A percentile compares a stretch with the other conserved stretches of the same genome.
Evolutionary conservation across 2,329 filamentous ascomycete genomes (phyloP).

Genomic region (Microsporum audouinii): DNA sequence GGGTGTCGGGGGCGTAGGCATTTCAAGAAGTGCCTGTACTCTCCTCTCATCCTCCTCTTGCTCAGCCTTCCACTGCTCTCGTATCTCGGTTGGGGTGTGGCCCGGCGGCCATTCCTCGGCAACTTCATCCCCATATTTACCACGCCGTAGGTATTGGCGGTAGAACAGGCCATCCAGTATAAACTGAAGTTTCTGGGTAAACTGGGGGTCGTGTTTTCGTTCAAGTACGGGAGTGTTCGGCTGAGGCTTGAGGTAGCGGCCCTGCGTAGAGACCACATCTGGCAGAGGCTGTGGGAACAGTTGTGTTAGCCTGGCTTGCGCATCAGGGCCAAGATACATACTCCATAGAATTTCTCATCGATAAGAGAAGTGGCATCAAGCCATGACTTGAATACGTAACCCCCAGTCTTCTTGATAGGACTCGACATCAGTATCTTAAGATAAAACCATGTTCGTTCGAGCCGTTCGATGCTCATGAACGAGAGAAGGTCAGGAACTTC

Average conservation of each 20-base stretch:
- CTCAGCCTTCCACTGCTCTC: slow-evolving; percentile 4
- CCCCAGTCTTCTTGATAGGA: neutral
- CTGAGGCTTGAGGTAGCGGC: neutral
- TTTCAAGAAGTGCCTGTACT: slow-evolving; percentile 2
- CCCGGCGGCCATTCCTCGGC: slow-evolving; percentile 4
- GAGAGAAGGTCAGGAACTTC: too few relatives aligned
- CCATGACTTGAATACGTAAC: slow-evolving; percentile 1
- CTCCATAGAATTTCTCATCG: slow-evolving; percentile 6
- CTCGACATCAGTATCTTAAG: too few relatives aligned
- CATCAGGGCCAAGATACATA: neutral
- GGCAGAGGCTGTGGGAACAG: slow-evolving; percentile 3
- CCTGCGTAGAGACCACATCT: slow-evolving; percentile 7
- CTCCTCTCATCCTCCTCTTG: slow-evolving; percentile 1
- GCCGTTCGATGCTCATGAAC: too few relatives aligned
- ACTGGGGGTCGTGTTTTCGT: slow-evolving; percentile 1
- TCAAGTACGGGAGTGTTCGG: slow-evolving; percentile 2
- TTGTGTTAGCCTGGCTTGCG: neutral
- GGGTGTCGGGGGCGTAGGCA: neutral
- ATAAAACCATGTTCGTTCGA: too few relatives aligned
- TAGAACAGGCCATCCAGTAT: slow-evolving; percentile 1
- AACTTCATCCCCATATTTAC: slow-evolving; percentile 4
- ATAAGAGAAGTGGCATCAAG: slow-evolving; percentile 6
- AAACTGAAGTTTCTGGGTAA: slow-evolving; percentile 5
- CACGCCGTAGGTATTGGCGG: slow-evolving; percentile 1
- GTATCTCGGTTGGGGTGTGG: slow-evolving; percentile 4